phyloP scores from a whole-genome alignment of 495 filamentous ascomycete genomes.

The Articulospora tetracladia region DNA sequence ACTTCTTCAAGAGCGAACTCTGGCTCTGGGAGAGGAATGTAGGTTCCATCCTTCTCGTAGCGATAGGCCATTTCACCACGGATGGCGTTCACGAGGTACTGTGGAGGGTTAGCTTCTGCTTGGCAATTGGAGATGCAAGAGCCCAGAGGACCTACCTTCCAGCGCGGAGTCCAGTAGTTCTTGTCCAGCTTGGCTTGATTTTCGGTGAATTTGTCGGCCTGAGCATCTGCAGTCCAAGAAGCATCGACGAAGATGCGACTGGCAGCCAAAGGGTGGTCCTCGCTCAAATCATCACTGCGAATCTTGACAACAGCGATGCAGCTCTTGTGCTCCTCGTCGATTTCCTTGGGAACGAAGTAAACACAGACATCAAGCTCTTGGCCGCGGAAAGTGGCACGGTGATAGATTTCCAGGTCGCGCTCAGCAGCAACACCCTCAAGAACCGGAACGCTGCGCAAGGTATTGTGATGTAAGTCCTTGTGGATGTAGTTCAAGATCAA shows the following conservation, averaged over 20 bases:
- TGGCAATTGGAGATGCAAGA: not conserved
- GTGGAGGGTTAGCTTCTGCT: not conserved
- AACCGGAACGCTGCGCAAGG: constrained; percentile 1
- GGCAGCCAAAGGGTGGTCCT: not conserved
- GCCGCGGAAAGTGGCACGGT: not conserved
- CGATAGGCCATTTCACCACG: not conserved
- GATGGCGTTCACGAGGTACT: constrained; percentile 8
- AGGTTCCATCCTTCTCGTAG: constrained; percentile 4
- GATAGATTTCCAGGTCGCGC: constrained; percentile 2
- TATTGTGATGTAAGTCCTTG: constrained; percentile 1
- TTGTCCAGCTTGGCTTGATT: not conserved
- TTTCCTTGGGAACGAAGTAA: not conserved
- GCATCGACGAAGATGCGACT: constrained; percentile 1
- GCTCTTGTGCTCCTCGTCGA: not conserved
- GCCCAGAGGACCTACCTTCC: constrained; percentile 5
- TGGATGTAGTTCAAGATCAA: constrained; percentile 6
- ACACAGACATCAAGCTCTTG: constrained; percentile 7
- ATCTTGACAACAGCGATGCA: constrained; percentile 6
- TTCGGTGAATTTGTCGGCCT: constrained; percentile 4
- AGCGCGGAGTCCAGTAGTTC: constrained; percentile 11
- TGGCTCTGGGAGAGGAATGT: not conserved
- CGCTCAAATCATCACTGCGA: not conserved
- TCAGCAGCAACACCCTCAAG: not conserved
- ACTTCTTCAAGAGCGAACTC: not conserved
- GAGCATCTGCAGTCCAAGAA: not conserved